Evolutionary conservation across 495 filamentous ascomycete species (phyloP), one percentile per base, ranked within the genome.

Genomic region (Glonium stellatum): DNA sequence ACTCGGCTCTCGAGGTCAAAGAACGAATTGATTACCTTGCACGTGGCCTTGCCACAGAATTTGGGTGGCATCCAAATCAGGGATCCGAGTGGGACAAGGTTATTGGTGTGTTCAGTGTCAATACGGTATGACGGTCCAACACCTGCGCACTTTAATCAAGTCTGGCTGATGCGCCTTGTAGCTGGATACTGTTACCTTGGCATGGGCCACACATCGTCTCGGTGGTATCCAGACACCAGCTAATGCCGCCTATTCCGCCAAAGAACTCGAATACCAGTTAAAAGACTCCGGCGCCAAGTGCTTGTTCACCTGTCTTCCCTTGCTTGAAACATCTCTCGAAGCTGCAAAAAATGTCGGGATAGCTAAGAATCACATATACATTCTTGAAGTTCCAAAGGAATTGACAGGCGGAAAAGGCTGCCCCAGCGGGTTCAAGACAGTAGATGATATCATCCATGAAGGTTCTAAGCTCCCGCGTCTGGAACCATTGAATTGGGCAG

Each of bases 11-110:
- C 15, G 83, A 93, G 62, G 79, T 89, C 21, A 81, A 78, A 31
- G 78, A 85, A 47, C 81, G 90, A 1, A 81, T 87, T 2, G 82
- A 91, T 18, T 75, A 78, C 47, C 76, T 95, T n/a, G 82, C 89
- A 13, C 80, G 85, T 54, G 84, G 80, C 4, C 71, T 96, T 4
- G 76, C 83, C 9, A 87, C 89, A 67, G 83, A 88, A 62, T 73
- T 93, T 64, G 84, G 82, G 51, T 95, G 88, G 87, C 64, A 78
- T 27, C 81, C 87, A 8, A 92, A 92, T 63, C 65, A 80, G 59
- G 89, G 89, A 21, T 82, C 81, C 0, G 87, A 91, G 67, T 95
- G 87, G 86, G 91, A 96, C 65, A 96, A 93, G 73, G 84, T 90
- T 22, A 65, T 90, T 50, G 85, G 80, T 11, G 73, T 92, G 11